phyloP scores from a whole-genome alignment of 176 grass and related monocot species.

The Poa pratensis region DNA sequence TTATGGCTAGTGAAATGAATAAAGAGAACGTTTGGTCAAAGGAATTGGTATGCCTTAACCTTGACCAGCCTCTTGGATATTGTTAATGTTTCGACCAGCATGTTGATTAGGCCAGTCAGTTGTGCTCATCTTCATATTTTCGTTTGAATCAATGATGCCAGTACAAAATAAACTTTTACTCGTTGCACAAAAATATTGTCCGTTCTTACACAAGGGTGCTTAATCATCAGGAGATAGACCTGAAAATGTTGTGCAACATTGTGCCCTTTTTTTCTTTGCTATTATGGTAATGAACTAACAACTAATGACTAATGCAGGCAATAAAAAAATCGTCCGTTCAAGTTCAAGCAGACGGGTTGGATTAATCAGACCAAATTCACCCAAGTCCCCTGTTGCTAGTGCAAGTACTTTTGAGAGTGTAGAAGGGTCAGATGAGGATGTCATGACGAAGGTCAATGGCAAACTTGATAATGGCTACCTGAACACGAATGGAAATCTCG shows the following conservation, averaged over 20 bases:
- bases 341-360: slow-evolving; percentile 62
- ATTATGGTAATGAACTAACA: slow-evolving; percentile 42
- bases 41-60: background rate
- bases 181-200: background rate
- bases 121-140: background rate
- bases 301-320: slow-evolving; percentile 53
- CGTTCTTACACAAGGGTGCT: background rate
- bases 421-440: slow-evolving; percentile 73
- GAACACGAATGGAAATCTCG: slow-evolving; percentile 61
- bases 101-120: background rate
- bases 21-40: slow-evolving; percentile 3
- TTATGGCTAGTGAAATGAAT: background rate
- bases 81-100: slow-evolving; percentile 2
- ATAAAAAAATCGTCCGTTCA: slow-evolving; percentile 45
- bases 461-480: slow-evolving; percentile 70
- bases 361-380: slow-evolving; percentile 69
- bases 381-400: slow-evolving; percentile 73
- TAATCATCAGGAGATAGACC: background rate
- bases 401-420: slow-evolving; percentile 59
- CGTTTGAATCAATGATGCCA: background rate
- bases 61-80: slow-evolving; percentile 12
- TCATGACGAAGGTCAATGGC: slow-evolving; percentile 43
- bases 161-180: background rate
- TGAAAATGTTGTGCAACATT: slow-evolving; percentile 13
- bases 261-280: slow-evolving; percentile 2